These are phyloP conservation scores for Saccharomycodes ludwigii DNA, from an alignment of 805 yeast genomes.

Conservation along the genomic window DNA sequence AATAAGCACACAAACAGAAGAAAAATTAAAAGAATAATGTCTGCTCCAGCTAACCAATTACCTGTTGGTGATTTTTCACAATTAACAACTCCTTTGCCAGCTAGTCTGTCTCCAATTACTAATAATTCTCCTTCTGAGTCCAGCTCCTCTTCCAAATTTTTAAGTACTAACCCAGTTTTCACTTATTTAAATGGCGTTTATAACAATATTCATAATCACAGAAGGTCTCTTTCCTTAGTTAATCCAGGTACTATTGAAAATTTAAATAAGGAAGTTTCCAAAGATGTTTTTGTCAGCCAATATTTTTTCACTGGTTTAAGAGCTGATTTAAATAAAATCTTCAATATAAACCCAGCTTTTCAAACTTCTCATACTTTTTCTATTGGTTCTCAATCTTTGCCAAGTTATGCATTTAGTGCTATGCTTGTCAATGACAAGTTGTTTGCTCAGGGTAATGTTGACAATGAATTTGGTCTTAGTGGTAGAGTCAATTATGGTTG, in stretches of 20 bases:
- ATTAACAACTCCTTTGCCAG: constrained; percentile 35
- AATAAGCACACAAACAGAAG: background rate
- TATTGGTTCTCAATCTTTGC: constrained; percentile 73
- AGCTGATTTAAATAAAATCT: constrained; percentile 91
- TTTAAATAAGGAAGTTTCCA: constrained; percentile 82
- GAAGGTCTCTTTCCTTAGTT: constrained; percentile 67
- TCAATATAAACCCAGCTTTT: constrained; percentile 85
- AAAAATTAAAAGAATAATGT: constrained; percentile 11
- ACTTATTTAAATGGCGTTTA: constrained; percentile 69
- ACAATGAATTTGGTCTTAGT: constrained; percentile 70
- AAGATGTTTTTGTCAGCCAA: constrained; percentile 84
- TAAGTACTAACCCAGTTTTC: constrained; percentile 77
- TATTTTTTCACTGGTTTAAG: constrained; percentile 90
- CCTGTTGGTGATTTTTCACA: constrained; percentile 52
- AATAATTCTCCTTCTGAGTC: too few relatives aligned
- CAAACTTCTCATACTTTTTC: constrained; percentile 92
- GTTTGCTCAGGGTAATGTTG: constrained; percentile 85
- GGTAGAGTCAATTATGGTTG: constrained; percentile 90
- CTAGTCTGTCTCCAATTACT: constrained; percentile 41
- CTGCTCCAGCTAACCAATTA: constrained; percentile 27
- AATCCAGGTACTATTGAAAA: constrained; percentile 95
- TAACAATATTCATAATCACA: constrained; percentile 58
- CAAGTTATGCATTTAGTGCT: constrained; percentile 85
- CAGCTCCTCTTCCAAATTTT: constrained; percentile 47
- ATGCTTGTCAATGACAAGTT: constrained; percentile 76